These are phyloP conservation scores for Croton setiger DNA, from an alignment of 441 rosid genomes.

Conservation along the genomic window DNA sequence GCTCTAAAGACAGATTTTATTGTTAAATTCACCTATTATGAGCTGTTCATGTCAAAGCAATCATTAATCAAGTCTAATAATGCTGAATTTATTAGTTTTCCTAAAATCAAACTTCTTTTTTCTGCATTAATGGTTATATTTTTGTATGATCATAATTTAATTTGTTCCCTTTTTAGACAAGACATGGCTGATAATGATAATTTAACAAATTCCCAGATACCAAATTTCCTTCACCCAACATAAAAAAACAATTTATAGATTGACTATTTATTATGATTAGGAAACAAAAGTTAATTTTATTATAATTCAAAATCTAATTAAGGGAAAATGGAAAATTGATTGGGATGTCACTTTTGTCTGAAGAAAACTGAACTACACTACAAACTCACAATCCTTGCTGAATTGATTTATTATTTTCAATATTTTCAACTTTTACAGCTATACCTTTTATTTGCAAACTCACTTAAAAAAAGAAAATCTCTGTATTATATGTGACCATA, in stretches of 20 bases:
- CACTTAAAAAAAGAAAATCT: conserved; percentile 9
- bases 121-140: not conserved
- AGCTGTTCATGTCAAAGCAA: not conserved
- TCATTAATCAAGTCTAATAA: not conserved
- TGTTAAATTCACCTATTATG: not conserved
- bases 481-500: too few relatives aligned
- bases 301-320: conserved; percentile 9
- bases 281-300: not conserved
- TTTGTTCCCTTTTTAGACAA: not conserved
- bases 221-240: not conserved
- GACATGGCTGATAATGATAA: not conserved
- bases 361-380: conserved; percentile 1
- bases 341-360: not conserved
- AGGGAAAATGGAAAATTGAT: not conserved
- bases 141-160: not conserved
- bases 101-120: not conserved
- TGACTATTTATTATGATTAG: conserved; percentile 2
- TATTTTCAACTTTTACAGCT: conserved; percentile 14
- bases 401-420: conserved; percentile 1
- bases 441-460: not conserved
- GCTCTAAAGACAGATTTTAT: not conserved
- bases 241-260: not conserved
- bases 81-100: too few relatives aligned
- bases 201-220: not conserved
- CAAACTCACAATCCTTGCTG: conserved; percentile 19